Percentiles rank a stretch among this genome's conserved stretches.
These are phyloP conservation scores for Rutstroemia sydowiana DNA, from an alignment of 2,329 filamentous ascomycete species.

Conservation along the genomic window DNA sequence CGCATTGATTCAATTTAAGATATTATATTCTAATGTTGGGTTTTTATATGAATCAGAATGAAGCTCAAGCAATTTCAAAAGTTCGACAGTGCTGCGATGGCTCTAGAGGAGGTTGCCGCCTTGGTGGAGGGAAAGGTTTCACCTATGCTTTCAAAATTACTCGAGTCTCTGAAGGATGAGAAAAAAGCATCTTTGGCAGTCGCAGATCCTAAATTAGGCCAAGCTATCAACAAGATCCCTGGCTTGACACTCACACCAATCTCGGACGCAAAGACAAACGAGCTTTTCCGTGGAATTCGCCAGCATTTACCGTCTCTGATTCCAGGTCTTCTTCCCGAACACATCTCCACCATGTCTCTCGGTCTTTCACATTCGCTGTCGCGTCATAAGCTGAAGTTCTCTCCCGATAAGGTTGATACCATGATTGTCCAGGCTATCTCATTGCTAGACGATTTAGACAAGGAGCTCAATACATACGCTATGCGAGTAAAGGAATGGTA, in stretches of 20 bases:
- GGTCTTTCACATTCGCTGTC: conserved; percentile 96
- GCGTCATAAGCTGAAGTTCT: conserved; percentile 97
- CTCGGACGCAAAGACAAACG: conserved; percentile 72
- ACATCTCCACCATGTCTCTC: conserved; percentile 88
- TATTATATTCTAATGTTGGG: conserved; percentile 16
- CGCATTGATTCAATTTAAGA: conserved; percentile 1
- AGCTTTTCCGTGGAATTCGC: conserved; percentile 91
- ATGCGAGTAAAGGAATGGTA: conserved; percentile 99
- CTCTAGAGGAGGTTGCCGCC: conserved; percentile 82
- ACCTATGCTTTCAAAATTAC: conserved; percentile 70
- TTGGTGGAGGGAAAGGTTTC: conserved; percentile 94
- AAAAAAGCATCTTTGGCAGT: conserved; percentile 95
- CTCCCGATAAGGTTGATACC: conserved; percentile 94
- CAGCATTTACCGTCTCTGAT: conserved; percentile 86
- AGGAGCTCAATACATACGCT: conserved; percentile 96
- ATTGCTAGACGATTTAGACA: conserved; percentile 91
- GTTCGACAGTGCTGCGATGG: conserved; percentile 87
- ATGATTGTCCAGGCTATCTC: conserved; percentile 99
- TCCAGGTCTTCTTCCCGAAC: conserved; percentile 75
- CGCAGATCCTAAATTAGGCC: conserved; percentile 85
- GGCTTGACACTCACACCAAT: conserved; percentile 78
- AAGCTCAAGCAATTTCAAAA: conserved; percentile 97
- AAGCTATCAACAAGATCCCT: conserved; percentile 86
- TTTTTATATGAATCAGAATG: conserved; percentile 45
- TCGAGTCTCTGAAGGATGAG: conserved; percentile 90